Base-by-base conservation (phyloP, 1,284 basidiomycete genomes). In the Hypsizygus ulmarius region DNA sequence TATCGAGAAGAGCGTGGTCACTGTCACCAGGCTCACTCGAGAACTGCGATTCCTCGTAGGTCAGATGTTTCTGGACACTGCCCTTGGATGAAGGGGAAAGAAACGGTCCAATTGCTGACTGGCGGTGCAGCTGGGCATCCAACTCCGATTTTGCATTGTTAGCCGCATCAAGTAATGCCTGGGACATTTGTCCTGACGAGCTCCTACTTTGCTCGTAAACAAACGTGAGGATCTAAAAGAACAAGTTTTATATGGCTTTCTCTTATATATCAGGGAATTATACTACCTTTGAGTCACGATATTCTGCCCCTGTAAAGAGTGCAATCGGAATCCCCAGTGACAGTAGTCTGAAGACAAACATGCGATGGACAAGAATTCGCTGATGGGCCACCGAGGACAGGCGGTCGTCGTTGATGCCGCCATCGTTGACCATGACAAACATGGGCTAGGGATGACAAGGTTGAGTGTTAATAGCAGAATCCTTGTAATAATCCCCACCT, bases 341-440 rank as follows among this genome's bases (percentile, higher is more conserved):
- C 1, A 82, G 65, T 2, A 85, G 60, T 18, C 68, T 59, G 38
- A 70, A 74, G 0, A 87, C 52, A 54, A 81, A 76, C 0, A 61
- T 42, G 2, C 83, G 71, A 51, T 82, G 80, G 3, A 64, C 55
- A 1, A 85, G 64, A 9, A 72, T 59, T 8, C 68, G 63, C 35
- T 69, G 65, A 2, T 61, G 51, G 1, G 55, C 53, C 8, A 63
- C 41, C 1, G 47, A 34, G 10, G 52, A 46, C 7, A 44, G 48
- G 2, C 50, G 45, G 9, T 60, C 46, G 1, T 54, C 51, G 5
- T 59, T 51, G 3, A 62, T 43, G 1, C 72, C 75, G 4, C 80
- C 82, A 49, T 82, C 81, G 54, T 79, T 75, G 9, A 71, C 65
- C 64, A 87, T 68, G 14, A 79, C 68, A 47, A 84, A 85, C 82